These are phyloP conservation scores for Phaeomoniella chlamydospora DNA, from an alignment of 2,329 filamentous ascomycete species.

Conservation along the genomic window DNA sequence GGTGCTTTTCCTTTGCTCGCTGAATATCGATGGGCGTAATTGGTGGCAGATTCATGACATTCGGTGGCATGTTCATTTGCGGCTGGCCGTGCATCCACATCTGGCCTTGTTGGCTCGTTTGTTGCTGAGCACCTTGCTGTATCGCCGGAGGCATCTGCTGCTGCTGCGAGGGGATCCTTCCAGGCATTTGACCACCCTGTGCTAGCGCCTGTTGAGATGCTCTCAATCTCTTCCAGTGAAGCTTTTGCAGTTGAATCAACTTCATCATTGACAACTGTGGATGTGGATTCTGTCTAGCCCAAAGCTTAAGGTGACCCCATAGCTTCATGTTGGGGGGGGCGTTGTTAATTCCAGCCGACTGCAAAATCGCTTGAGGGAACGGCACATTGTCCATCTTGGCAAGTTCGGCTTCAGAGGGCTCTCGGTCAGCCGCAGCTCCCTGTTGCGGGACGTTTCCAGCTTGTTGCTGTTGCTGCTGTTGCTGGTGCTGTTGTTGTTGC, in stretches of 20 bases:
- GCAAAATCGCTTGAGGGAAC: not conserved
- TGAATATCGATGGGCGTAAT: constrained; percentile 7
- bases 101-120: constrained; percentile 1
- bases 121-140: not conserved
- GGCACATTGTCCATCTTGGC: not conserved
- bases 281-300: not conserved
- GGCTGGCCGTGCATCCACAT: constrained; percentile 4
- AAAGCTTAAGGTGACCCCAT: not conserved
- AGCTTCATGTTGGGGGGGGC: not conserved
- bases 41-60: constrained; percentile 4
- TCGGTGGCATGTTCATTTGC: constrained; percentile 3
- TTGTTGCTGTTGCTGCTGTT: constrained; percentile 1
- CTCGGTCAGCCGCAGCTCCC: not conserved
- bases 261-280: constrained; percentile 46
- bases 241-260: constrained; percentile 23
- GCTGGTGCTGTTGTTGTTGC: constrained; percentile 1
- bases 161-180: constrained; percentile 4
- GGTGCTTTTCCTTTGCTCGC: constrained; percentile 6
- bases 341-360: not conserved
- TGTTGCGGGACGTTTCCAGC: not conserved
- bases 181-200: constrained; percentile 3
- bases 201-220: constrained; percentile 61
- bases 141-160: constrained; percentile 4
- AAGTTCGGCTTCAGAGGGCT: not conserved
- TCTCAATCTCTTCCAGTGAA: not conserved